Evolutionary conservation across 140 eudicot genomes (phyloP), one percentile per base, ranked within the genome.

Genomic region (Oenanthe javanica): DNA sequence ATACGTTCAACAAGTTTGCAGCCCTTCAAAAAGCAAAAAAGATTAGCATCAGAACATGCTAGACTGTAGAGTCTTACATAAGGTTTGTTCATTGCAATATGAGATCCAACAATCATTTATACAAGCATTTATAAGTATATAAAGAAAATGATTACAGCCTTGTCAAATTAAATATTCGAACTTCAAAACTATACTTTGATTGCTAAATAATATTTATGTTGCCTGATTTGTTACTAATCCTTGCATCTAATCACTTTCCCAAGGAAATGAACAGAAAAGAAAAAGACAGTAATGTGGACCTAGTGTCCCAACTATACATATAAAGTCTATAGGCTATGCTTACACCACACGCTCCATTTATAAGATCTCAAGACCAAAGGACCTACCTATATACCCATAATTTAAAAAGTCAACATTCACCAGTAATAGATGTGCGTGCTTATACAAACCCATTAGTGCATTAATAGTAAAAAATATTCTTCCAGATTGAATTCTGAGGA

Each of bases 1-100:
- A 89, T 87, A 61, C 91, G 87, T 48, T 88, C 89, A 51, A 77
- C 86, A 40, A 96, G 97, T 87, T 89, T 94, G 85, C 92, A 92
- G 36, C 98, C 98, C 98, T 94, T 84, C 57, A 85, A 80, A 63
- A 79, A 75, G 38, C 31, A 43, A 73, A 19, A 36, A 66, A 2
- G 36, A 59, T 64, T 31, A 81, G 38, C 36, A 31, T 31, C 36
- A 31, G 36, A 31, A 31, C 36, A 31, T 31, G 36, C 36, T 31
- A 31, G 36, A 31, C 36, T 31, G 36, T 31, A 31, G 36, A 31
- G 36, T 31, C 36, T 31, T 31, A 31, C 36, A 31, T 31, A 31
- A 31, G 36, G 36, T 31, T 31, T 31, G 36, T 31, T 31, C 36
- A 31, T 31, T 31, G 36, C 36, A 31, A 31, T 0, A 23, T n/a